Evolutionary conservation across 2,329 filamentous ascomycete species (phyloP).

Genomic region (Fusarium setosum): DNA sequence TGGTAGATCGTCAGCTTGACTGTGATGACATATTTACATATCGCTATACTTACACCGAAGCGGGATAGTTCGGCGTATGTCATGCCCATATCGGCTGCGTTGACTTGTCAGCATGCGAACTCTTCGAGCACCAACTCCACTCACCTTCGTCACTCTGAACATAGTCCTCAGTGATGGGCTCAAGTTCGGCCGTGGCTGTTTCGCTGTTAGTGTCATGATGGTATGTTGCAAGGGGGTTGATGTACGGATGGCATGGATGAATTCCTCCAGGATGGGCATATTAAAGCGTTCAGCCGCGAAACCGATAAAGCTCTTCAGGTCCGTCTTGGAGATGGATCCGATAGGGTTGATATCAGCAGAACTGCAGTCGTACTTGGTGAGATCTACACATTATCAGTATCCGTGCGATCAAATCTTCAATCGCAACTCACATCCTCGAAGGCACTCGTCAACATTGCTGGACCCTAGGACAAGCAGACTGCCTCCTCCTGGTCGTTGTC

Average conservation of each 20-base stretch:
- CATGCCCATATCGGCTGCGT: slow-evolving; percentile 57
- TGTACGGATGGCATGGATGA: slow-evolving; percentile 69
- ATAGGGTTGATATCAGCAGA: slow-evolving; percentile 55
- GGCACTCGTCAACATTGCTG: slow-evolving; percentile 44
- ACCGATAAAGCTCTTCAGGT: slow-evolving; percentile 73
- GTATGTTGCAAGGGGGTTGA: too few species aligned
- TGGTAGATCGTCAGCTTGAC: too few species aligned
- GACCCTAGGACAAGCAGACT: slow-evolving; percentile 43
- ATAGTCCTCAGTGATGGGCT: slow-evolving; percentile 52
- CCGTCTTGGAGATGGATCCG: slow-evolving; percentile 61
- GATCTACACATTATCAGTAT: slow-evolving; percentile 6
- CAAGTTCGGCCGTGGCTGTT: slow-evolving; percentile 65
- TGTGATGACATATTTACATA: too few species aligned
- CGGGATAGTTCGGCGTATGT: slow-evolving; percentile 54
- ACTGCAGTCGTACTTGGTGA: slow-evolving; percentile 42
- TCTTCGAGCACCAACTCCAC: too few species aligned
- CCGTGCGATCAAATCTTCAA: neutral
- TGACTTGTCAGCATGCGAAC: too few species aligned
- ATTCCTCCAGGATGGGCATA: slow-evolving; percentile 71
- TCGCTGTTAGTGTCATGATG: too few species aligned
- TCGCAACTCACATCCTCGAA: slow-evolving; percentile 14
- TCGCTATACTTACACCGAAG: slow-evolving; percentile 44
- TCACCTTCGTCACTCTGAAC: slow-evolving; percentile 54
- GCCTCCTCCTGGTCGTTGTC: slow-evolving; percentile 39
- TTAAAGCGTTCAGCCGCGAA: slow-evolving; percentile 65